phyloP scores from a whole-genome alignment of 768 basidiomycete genomes.

The Leccinum olivaceopallidum region DNA sequence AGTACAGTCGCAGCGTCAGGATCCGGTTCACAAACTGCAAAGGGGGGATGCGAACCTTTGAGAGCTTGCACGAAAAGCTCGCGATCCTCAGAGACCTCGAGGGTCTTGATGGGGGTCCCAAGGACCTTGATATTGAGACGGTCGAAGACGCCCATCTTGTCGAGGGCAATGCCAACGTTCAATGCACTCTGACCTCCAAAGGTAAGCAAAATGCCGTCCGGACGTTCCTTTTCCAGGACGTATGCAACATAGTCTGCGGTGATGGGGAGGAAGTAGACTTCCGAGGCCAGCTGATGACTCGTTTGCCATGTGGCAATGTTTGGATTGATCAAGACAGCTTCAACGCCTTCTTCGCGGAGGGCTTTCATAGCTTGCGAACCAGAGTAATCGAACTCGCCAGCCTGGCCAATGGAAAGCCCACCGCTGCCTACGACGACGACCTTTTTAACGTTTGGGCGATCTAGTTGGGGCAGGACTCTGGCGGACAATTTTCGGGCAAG shows the following conservation, averaged over 20 bases:
- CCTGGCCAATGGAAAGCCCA: constrained; percentile 96
- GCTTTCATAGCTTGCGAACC: constrained; percentile 99
- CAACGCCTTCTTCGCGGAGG: constrained; percentile 91
- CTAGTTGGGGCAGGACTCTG: constrained; percentile 88
- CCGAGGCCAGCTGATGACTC: constrained; percentile 93
- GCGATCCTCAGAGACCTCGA: constrained; percentile 96
- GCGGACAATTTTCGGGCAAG: constrained; percentile 92
- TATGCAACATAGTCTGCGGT: constrained; percentile 98
- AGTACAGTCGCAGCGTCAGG: constrained; percentile 5
- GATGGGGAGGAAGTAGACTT: constrained; percentile 97
- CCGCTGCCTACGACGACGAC: constrained; percentile 97
- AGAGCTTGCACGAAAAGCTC: constrained; percentile 95
- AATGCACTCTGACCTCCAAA: constrained; percentile 98
- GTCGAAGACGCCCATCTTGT: constrained; percentile 95
- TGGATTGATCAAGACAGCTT: constrained; percentile 95
- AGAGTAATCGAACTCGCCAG: constrained; percentile 99
- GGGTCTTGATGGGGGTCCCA: constrained; percentile 91
- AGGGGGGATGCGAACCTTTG: constrained; percentile 61
- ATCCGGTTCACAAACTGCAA: background rate
- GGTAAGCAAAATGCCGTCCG: constrained; percentile 95
- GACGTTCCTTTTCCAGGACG: constrained; percentile 96
- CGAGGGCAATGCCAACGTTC: constrained; percentile 95
- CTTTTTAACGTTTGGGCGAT: constrained; percentile 89
- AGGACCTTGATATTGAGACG: constrained; percentile 90
- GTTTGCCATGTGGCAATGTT: constrained; percentile 99